Percentiles rank a stretch among this genome's conserved stretches.
Conservation (phyloP, 768 basidiomycete species). For the Daedaleopsis sinensis region DNA sequence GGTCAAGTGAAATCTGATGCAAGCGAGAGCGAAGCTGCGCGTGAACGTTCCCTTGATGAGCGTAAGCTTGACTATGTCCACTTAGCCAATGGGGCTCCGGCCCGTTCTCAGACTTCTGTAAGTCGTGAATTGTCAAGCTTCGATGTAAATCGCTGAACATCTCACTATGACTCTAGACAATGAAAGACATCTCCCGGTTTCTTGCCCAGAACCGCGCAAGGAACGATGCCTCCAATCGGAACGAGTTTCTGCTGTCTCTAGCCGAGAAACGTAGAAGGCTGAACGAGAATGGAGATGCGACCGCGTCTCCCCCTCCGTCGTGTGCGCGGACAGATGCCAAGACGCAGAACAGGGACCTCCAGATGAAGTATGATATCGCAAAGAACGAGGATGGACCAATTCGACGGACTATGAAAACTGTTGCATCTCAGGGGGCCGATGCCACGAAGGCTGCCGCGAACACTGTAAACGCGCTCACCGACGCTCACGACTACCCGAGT, state of each 20-base stretch:
- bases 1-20: conserved; percentile 35
- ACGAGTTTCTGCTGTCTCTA: conserved; percentile 68
- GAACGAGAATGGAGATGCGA: conserved; percentile 35
- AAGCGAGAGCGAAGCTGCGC: conserved; percentile 12
- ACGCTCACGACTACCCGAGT: conserved; percentile 29
- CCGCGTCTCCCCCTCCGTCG: conserved; percentile 41
- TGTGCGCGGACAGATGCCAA: conserved; percentile 80
- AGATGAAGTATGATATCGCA: conserved; percentile 89
- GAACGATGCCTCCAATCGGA: conserved; percentile 76
- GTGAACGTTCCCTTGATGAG: conserved; percentile 54
- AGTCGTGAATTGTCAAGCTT: conserved; percentile 21
- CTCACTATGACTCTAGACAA: conserved; percentile 28
- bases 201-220: conserved; percentile 71
- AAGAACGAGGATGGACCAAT: conserved; percentile 82
- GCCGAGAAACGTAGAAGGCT: conserved; percentile 55
- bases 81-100: conserved; percentile 45
- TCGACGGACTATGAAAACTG: conserved; percentile 54
- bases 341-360: conserved; percentile 68
- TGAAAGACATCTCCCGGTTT: conserved; percentile 70
- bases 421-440: background rate
- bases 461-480: background rate
- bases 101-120: conserved; percentile 63
- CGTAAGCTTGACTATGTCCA: conserved; percentile 69
- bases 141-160: background rate
- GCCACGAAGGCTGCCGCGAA: background rate